Conservation (phyloP, 768 basidiomycete genomes). For the Tephrocybe sp. region DNA sequence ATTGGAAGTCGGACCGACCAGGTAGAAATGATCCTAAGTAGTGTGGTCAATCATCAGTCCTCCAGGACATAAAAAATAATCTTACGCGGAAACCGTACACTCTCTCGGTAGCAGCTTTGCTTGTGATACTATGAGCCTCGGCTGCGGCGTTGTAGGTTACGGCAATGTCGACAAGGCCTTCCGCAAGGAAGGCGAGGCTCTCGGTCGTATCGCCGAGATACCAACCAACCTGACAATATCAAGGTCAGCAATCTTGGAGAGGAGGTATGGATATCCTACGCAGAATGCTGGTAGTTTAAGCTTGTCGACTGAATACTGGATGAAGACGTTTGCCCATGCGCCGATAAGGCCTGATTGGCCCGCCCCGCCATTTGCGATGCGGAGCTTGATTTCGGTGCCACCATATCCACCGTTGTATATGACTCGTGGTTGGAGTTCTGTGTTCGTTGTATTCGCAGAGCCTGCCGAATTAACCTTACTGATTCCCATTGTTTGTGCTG, state of each 20-base stretch:
- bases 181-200: slow-evolving; percentile 40
- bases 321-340: slow-evolving; percentile 48
- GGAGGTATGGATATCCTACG: background rate
- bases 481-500: too few relatives aligned
- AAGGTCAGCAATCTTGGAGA: background rate
- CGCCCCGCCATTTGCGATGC: slow-evolving; percentile 50
- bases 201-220: slow-evolving; percentile 59
- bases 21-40: slow-evolving; percentile 55
- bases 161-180: slow-evolving; percentile 46
- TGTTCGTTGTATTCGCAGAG: background rate
- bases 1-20: slow-evolving; percentile 49
- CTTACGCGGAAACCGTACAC: slow-evolving; percentile 49
- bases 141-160: slow-evolving; percentile 56
- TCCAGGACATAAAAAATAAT: background rate
- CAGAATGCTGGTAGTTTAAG: slow-evolving; percentile 32
- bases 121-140: slow-evolving; percentile 34
- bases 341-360: slow-evolving; percentile 52
- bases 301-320: slow-evolving; percentile 33
- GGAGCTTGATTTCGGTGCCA: slow-evolving; percentile 34
- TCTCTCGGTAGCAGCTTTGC: slow-evolving; percentile 29
- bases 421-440: slow-evolving; percentile 12
- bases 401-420: slow-evolving; percentile 42
- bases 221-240: slow-evolving; percentile 48
- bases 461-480: too few relatives aligned
- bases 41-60: too few relatives aligned